These are phyloP conservation scores for Trichoderma oligosporum DNA, from an alignment of 2,329 filamentous ascomycete genomes.

Conservation along the genomic window DNA sequence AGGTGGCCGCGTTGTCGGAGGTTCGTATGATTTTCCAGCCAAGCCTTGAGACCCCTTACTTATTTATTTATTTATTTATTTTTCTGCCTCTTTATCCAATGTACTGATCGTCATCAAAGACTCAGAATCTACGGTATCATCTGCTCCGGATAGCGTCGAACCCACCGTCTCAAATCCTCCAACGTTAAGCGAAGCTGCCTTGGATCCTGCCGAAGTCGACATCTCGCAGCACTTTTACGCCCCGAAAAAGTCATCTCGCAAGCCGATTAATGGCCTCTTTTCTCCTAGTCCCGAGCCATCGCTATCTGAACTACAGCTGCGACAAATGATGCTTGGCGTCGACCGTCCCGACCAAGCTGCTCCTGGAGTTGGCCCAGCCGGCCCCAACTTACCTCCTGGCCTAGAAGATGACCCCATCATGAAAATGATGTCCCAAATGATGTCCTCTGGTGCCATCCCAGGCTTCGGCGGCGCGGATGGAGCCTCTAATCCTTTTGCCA, in stretches of 20 bases:
- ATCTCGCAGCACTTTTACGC: conserved; percentile 72
- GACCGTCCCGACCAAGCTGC: conserved; percentile 35
- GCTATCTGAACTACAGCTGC: conserved; percentile 56
- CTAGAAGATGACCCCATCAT: conserved; percentile 42
- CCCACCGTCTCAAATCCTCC: conserved; percentile 28
- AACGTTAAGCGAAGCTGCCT: conserved; percentile 33
- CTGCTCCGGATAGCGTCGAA: conserved; percentile 32
- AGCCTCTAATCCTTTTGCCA: conserved; percentile 35
- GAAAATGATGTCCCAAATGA: conserved; percentile 73
- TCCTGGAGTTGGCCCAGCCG: conserved; percentile 33
- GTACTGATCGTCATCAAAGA: neutral
- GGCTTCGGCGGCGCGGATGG: conserved; percentile 33
- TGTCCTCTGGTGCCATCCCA: conserved; percentile 33
- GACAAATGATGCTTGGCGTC: conserved; percentile 62
- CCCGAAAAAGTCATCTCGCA: conserved; percentile 39
- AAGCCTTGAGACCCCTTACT: too few species aligned
- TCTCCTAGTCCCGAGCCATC: conserved; percentile 32
- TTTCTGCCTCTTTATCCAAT: neutral
- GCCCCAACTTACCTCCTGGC: conserved; percentile 25
- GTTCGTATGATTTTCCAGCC: too few species aligned
- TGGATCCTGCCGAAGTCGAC: conserved; percentile 72
- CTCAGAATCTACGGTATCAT: conserved; percentile 18
- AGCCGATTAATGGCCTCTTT: conserved; percentile 28
- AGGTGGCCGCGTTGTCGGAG: conserved; percentile 42
- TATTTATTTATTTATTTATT: too few species aligned